Evolutionary conservation across 2,329 filamentous ascomycete species (phyloP), one percentile per base, ranked within the genome.

Genomic region (Exophiala lecanii-corni): DNA sequence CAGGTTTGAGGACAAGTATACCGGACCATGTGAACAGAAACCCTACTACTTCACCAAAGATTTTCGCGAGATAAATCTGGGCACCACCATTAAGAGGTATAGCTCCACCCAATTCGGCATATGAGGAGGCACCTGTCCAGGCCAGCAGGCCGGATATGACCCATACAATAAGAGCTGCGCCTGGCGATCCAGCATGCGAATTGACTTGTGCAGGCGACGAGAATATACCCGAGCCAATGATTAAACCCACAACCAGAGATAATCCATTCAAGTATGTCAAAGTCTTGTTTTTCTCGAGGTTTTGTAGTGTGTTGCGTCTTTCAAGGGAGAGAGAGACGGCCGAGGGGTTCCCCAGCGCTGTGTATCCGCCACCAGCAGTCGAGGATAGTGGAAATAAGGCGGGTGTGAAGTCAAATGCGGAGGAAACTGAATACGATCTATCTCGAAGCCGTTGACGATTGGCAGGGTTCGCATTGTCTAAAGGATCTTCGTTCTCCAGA

Each of bases 11-110:
- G 9, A 98, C 92, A 47, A 92, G 77, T 12, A 97, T 88, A 1
- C 92, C 89, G 39, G 87, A 89, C 92, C 92, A 98, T 2, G 89
- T 94, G 65, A 96, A 98, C 23, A 97, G 71, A 60, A 98, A 98
- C 0, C 92, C 92, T 1, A 82, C 79, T 58, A 95, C 72, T 67
- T 98, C 92, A 41, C 91, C 91, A 64, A 96, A 94, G 46, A 95
- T 98, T 68, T 97, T 97, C 54, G 87, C 83, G 32, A 98, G 72
- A 62, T 98, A 98, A 2, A 94, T 83, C 65, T 97, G 92, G 12
- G 92, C 79, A 3, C 92, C 92, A 43, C 92, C 92, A 62, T 97
- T 98, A 17, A 98, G 70, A 4, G 92, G 92, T 52, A 98, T 97
- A 0, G 92, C 89, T 30, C 92, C 91, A 47, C 92, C 92, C 4